Base-by-base conservation (phyloP, 495 filamentous ascomycete genomes). In the Penicillium nucicola region DNA sequence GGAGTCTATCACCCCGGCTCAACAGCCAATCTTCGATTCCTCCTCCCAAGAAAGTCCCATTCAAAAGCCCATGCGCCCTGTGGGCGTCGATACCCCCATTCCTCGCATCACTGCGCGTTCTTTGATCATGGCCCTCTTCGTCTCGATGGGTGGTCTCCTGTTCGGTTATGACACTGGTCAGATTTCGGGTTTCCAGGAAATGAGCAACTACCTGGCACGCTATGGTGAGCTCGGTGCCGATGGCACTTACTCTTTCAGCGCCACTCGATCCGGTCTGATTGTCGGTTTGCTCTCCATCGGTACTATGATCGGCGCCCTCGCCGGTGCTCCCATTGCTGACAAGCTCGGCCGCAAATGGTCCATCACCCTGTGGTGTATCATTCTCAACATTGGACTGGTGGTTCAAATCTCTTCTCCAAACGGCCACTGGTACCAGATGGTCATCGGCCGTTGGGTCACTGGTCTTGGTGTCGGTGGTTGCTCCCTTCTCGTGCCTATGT, bases 401-500 rank as follows among this genome's bases (percentile, higher is more conserved):
- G 81, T 90, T 38, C 85, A 89, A 50, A 83, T 82, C 56, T 72
- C 84, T 28, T 73, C 86, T 3, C 58, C 72, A 4, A 39, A 65
- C 4, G 71, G 69, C 13, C 71, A 74, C 41, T 83, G 79, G 79
- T 74, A 73, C 42, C 75, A 81, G 60, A 64, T 73, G 61, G 68
- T 85, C 14, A 59, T 81, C 41, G 79, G 78, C 28, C 72, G 79
- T 55, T 74, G 71, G 65, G 72, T 87, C 44, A 84, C 84, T 31
- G 83, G 86, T 66, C 63, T 84, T 25, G 86, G 86, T 44, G 84
- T 90, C 32, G 87, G 86, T 50, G 78, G 80, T 0, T 78, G 88
- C 45, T 87, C 82, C 3, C 79, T 90, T 13, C 61, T 83, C 4
- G 82, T 90, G 1, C 86, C 86, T 42, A 84, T 89, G 78, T 89